These are phyloP conservation scores for Metschnikowia kofuensis DNA, from an alignment of 805 yeast genomes.

Conservation along the genomic window DNA sequence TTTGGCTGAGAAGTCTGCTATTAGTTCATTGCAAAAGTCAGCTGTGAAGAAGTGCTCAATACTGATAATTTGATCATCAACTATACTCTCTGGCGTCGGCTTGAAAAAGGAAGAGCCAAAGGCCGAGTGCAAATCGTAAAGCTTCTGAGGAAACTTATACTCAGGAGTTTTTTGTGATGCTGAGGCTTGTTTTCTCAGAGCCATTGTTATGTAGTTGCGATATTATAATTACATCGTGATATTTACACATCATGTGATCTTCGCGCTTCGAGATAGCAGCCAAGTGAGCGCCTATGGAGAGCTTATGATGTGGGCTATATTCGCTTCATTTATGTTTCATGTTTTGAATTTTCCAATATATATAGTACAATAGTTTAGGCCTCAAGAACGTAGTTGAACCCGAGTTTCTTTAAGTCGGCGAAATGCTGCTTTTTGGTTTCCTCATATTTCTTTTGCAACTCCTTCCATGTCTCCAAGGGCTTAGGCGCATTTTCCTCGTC, in stretches of 20 bases:
- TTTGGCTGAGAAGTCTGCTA: slow-evolving; percentile 24
- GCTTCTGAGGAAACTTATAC: slow-evolving; percentile 20
- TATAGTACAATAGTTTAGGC: slow-evolving; percentile 8
- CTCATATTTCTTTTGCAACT: slow-evolving; percentile 46
- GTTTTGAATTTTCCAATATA: slow-evolving; percentile 1
- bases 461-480: slow-evolving; percentile 54
- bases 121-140: slow-evolving; percentile 12
- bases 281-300: no score
- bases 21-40: slow-evolving; percentile 39
- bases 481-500: slow-evolving; percentile 56
- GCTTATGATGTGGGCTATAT: no score
- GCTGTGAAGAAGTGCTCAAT: slow-evolving; percentile 38
- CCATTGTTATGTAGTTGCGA: slow-evolving; percentile 4
- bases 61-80: slow-evolving; percentile 38
- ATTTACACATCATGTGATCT: neutral
- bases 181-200: slow-evolving; percentile 9
- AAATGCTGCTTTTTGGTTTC: slow-evolving; percentile 43
- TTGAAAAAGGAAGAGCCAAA: slow-evolving; percentile 15
- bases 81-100: slow-evolving; percentile 22
- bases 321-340: neutral
- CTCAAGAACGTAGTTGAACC: slow-evolving; percentile 18
- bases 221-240: no score
- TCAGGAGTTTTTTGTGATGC: neutral
- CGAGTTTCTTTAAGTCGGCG: slow-evolving; percentile 41
- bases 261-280: neutral